These are phyloP conservation scores for Pseudozyma tsukubaensis DNA, from an alignment of 1,284 basidiomycete genomes.

Conservation along the genomic window DNA sequence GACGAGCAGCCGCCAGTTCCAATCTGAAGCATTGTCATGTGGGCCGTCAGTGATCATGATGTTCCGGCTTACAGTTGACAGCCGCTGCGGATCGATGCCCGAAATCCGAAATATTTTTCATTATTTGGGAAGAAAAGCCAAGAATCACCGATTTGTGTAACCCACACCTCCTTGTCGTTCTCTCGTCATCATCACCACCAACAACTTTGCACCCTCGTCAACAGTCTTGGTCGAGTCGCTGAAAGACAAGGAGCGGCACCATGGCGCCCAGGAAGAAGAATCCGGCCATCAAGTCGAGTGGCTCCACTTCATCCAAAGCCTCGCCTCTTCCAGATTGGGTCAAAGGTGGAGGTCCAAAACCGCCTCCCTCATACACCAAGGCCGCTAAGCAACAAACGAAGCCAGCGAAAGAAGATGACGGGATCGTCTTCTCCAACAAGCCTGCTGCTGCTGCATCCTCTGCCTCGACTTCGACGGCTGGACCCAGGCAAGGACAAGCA, in stretches of 20 bases:
- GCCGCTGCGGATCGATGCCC: no score
- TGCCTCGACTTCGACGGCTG: background rate
- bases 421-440: background rate
- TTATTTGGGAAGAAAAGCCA: background rate
- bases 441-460: slow-evolving; percentile 5
- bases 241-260: background rate
- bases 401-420: slow-evolving; percentile 16
- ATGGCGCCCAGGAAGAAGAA: slow-evolving; percentile 66
- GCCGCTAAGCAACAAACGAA: slow-evolving; percentile 39
- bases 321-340: slow-evolving; percentile 68
- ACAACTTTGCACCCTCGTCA: background rate
- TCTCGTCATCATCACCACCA: background rate
- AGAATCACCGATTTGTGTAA: background rate
- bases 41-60: no score
- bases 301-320: slow-evolving; percentile 65
- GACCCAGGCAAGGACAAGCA: background rate
- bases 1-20: no score
- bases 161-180: no score
- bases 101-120: background rate
- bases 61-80: no score
- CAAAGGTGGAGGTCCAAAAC: slow-evolving; percentile 60
- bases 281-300: slow-evolving; percentile 65
- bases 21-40: no score
- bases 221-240: background rate
- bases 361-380: slow-evolving; percentile 57